These are phyloP conservation scores for Begonia loranthoides DNA, from an alignment of 306 rosid species.

Conservation along the genomic window DNA sequence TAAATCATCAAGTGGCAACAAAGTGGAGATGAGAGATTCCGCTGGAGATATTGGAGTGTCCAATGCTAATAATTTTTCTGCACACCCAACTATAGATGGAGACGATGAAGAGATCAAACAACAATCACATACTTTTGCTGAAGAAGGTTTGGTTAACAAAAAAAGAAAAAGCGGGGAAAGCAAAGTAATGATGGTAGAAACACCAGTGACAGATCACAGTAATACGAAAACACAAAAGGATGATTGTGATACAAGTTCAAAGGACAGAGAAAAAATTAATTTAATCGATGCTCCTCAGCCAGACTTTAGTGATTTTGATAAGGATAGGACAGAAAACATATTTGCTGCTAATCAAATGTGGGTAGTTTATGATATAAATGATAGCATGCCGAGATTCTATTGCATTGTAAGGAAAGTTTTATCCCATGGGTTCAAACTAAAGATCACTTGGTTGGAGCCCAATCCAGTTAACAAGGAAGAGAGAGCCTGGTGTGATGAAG, in stretches of 20 bases:
- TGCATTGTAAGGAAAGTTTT: constrained; percentile 55
- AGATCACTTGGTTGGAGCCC: constrained; percentile 64
- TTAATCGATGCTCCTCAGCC: constrained; percentile 39
- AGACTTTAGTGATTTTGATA: constrained; percentile 63
- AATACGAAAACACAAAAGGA: constrained; percentile 16
- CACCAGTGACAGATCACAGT: constrained; percentile 18
- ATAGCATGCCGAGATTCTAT: constrained; percentile 81
- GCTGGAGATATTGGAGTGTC: constrained; percentile 15
- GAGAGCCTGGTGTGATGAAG: constrained; percentile 40
- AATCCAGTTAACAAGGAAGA: constrained; percentile 34
- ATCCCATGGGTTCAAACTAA: constrained; percentile 46
- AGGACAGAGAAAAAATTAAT: constrained; percentile 15
- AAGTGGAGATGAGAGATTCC: constrained; percentile 18
- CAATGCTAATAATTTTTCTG: constrained; percentile 14
- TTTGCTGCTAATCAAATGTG: constrained; percentile 53
- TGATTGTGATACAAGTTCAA: constrained; percentile 14
- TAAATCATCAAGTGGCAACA: constrained; percentile 22
- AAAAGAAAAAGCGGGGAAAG: constrained; percentile 19
- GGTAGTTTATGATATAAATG: constrained; percentile 66
- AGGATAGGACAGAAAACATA: constrained; percentile 27
- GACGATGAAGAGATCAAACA: constrained; percentile 12
- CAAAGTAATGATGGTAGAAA: constrained; percentile 14
- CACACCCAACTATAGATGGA: constrained; percentile 9
- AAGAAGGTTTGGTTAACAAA: constrained; percentile 16
- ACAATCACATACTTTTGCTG: constrained; percentile 3